Evolutionary conservation across 495 filamentous ascomycete genomes (phyloP).

Genomic region (Penicillium longicatenatum): DNA sequence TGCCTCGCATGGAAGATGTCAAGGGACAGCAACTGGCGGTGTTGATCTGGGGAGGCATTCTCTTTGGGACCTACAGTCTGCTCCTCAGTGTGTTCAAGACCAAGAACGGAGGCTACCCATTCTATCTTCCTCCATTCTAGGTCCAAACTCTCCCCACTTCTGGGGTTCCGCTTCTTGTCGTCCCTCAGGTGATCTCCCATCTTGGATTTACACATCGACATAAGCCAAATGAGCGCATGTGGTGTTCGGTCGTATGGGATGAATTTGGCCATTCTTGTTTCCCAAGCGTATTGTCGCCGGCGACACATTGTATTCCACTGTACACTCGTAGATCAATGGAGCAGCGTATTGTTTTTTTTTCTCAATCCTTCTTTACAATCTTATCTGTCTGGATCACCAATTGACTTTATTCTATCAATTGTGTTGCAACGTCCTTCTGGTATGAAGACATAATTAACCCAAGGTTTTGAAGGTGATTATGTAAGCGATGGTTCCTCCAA

Average conservation of each 20-base stretch:
- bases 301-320: conserved; percentile 20
- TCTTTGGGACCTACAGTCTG: conserved; percentile 88
- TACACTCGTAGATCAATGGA: conserved; percentile 18
- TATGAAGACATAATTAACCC: no score
- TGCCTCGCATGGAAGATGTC: conserved; percentile 79
- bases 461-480: background rate
- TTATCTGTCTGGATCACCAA: background rate
- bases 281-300: conserved; percentile 17
- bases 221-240: background rate
- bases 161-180: background rate
- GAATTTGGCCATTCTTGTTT: background rate
- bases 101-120: conserved; percentile 96
- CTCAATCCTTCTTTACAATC: background rate
- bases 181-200: background rate
- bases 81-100: conserved; percentile 88
- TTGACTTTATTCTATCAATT: background rate
- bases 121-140: conserved; percentile 89
- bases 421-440: no score
- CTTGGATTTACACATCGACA: background rate
- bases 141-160: background rate
- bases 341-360: background rate
- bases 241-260: background rate
- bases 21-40: conserved; percentile 80
- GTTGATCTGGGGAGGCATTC: conserved; percentile 74
- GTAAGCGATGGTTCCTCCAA: background rate